Evolutionary conservation across 805 yeast species (phyloP).

Genomic region (Candida corydali): DNA sequence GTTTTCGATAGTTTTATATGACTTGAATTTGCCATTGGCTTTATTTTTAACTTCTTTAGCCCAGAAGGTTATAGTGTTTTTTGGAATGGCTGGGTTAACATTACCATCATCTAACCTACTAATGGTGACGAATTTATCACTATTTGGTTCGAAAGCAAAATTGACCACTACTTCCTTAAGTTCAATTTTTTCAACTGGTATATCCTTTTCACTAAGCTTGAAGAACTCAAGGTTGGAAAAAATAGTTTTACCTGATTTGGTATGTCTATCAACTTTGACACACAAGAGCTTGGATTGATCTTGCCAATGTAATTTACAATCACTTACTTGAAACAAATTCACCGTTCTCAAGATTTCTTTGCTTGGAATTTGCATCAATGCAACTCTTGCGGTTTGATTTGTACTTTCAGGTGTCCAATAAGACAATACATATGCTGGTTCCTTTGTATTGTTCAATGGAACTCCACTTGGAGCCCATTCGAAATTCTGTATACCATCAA

Average conservation of each 20-base stretch:
- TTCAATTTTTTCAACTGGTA: slow-evolving; percentile 94
- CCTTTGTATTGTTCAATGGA: slow-evolving; percentile 52
- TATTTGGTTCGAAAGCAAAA: slow-evolving; percentile 94
- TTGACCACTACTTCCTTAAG: slow-evolving; percentile 82
- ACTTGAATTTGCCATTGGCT: slow-evolving; percentile 50
- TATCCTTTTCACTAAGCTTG: slow-evolving; percentile 79
- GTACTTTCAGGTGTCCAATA: slow-evolving; percentile 96
- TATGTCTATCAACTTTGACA: slow-evolving; percentile 94
- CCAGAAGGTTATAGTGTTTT: slow-evolving; percentile 71
- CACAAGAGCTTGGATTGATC: slow-evolving; percentile 77
- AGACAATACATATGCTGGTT: slow-evolving; percentile 65
- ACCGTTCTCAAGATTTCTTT: slow-evolving; percentile 83
- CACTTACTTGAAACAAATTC: slow-evolving; percentile 90
- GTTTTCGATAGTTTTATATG: slow-evolving; percentile 53
- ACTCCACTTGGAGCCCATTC: slow-evolving; percentile 94
- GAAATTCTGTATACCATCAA: slow-evolving; percentile 83
- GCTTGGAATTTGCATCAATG: slow-evolving; percentile 82
- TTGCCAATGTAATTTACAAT: slow-evolving; percentile 93
- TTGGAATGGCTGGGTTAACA: slow-evolving; percentile 60
- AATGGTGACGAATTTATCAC: slow-evolving; percentile 80
- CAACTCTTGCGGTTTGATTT: slow-evolving; percentile 93
- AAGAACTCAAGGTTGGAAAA: slow-evolving; percentile 92
- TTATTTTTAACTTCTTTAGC: slow-evolving; percentile 59
- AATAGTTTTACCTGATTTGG: slow-evolving; percentile 88
- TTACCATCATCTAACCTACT: slow-evolving; percentile 55